These are phyloP conservation scores for Dryas drummondii DNA, from an alignment of 306 rosid genomes.

Conservation along the genomic window DNA sequence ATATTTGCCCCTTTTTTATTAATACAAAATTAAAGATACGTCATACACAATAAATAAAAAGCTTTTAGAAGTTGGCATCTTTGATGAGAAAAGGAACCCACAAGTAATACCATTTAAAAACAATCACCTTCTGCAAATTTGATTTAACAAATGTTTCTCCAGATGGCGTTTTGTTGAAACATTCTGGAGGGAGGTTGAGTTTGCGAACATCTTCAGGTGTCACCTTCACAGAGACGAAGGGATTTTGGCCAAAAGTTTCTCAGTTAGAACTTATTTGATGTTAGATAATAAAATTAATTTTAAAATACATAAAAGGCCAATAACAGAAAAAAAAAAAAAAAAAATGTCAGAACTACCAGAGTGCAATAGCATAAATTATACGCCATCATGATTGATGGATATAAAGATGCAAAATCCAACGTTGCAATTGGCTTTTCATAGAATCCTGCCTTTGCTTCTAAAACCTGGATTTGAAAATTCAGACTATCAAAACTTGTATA, in stretches of 20 bases:
- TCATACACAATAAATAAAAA: constrained; percentile 19
- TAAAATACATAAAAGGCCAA: constrained; percentile 8
- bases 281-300: constrained; percentile 10
- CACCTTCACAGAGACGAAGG: constrained; percentile 52
- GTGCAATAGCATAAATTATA: constrained; percentile 97
- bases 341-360: constrained; percentile 58
- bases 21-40: neutral
- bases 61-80: constrained; percentile 18
- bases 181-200: constrained; percentile 81
- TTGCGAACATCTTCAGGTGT: constrained; percentile 70
- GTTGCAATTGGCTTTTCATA: constrained; percentile 98
- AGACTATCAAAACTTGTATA: neutral
- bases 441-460: constrained; percentile 92
- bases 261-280: constrained; percentile 7
- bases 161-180: constrained; percentile 85
- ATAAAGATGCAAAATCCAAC: constrained; percentile 92
- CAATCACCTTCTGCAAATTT: constrained; percentile 71
- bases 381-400: constrained; percentile 99
- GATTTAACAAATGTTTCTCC: constrained; percentile 92
- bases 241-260: neutral
- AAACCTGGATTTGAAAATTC: constrained; percentile 57
- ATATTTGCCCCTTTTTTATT: neutral
- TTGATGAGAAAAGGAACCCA: neutral
- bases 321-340: constrained; percentile 18
- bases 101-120: neutral